phyloP scores from a whole-genome alignment of 176 grass and related monocot species.

The Stipa capillata region DNA sequence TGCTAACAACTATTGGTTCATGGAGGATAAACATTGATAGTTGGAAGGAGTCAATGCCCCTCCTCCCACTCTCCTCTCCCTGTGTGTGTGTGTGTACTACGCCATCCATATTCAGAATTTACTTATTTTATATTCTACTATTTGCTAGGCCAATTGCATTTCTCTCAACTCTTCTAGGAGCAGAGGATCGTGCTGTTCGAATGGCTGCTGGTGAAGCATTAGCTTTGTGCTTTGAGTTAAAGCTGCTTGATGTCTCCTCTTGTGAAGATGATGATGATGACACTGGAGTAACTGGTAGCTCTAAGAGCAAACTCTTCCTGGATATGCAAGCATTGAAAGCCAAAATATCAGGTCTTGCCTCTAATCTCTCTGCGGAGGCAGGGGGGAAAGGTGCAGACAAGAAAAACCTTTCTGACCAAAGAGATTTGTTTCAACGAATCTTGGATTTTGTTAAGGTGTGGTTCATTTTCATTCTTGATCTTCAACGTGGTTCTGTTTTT shows the following conservation, averaged over 20 bases:
- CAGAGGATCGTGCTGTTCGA: conserved; percentile 74
- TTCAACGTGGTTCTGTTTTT: neutral
- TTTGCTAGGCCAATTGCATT: conserved; percentile 54
- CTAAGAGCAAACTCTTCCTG: conserved; percentile 57
- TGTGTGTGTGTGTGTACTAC: neutral
- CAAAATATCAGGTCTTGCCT: conserved; percentile 65
- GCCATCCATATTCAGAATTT: neutral
- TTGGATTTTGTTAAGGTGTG: conserved; percentile 80
- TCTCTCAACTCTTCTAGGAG: conserved; percentile 75
- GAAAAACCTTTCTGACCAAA: conserved; percentile 91
- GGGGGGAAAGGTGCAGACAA: conserved; percentile 94
- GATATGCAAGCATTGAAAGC: conserved; percentile 87
- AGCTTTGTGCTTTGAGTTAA: conserved; percentile 78
- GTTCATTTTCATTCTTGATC: neutral
- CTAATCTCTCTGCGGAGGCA: conserved; percentile 66
- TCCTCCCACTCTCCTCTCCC: neutral
- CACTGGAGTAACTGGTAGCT: conserved; percentile 28
- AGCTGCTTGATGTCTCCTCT: conserved; percentile 55
- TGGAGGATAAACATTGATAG: conserved; percentile 87
- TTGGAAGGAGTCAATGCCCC: conserved; percentile 82
- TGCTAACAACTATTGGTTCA: conserved; percentile 71
- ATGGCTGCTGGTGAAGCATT: conserved; percentile 97
- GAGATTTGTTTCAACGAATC: conserved; percentile 80
- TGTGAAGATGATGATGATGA: conserved; percentile 34
- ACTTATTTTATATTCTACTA: neutral